Conservation (phyloP, 2,329 filamentous ascomycete species). For the Aspergillus awamori region DNA sequence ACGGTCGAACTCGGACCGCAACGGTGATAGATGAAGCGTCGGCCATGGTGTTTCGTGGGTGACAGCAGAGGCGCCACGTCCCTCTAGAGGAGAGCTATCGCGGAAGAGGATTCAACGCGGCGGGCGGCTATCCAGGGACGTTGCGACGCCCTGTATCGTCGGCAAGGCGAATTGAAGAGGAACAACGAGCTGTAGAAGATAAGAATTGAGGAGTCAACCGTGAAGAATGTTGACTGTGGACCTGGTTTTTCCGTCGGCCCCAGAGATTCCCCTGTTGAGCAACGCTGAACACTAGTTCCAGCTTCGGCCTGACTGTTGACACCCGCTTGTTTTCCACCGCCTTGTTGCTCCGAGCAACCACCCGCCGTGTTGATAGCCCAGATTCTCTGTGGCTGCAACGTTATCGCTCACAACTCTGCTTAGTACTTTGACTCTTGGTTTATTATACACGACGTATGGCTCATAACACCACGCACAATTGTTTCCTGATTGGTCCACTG, state of each 20-base stretch:
- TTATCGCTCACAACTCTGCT: neutral
- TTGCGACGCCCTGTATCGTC: constrained; percentile 25
- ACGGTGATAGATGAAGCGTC: constrained; percentile 56
- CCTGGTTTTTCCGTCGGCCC: constrained; percentile 21
- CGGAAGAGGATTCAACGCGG: constrained; percentile 12
- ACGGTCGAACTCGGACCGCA: constrained; percentile 64
- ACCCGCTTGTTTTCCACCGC: constrained; percentile 29
- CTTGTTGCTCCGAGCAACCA: constrained; percentile 40
- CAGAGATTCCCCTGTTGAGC: constrained; percentile 20
- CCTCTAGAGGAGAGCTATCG: constrained; percentile 24
- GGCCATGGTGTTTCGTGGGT: constrained; percentile 39
- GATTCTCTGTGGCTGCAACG: neutral
- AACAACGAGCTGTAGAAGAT: constrained; percentile 18
- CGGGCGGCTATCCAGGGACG: constrained; percentile 24
- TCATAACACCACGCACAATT: constrained; percentile 5
- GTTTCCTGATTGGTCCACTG: neutral
- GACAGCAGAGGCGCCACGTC: constrained; percentile 15
- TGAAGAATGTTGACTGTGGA: constrained; percentile 38
- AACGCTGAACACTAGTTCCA: constrained; percentile 18
- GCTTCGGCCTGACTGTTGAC: constrained; percentile 28
- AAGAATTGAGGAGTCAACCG: constrained; percentile 14
- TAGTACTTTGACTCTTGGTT: neutral
- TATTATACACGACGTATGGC: neutral
- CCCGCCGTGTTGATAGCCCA: constrained; percentile 22
- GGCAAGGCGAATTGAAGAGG: constrained; percentile 18